These are phyloP conservation scores for Penicillium sp. DNA, from an alignment of 2,329 filamentous ascomycete species.

Conservation along the genomic window DNA sequence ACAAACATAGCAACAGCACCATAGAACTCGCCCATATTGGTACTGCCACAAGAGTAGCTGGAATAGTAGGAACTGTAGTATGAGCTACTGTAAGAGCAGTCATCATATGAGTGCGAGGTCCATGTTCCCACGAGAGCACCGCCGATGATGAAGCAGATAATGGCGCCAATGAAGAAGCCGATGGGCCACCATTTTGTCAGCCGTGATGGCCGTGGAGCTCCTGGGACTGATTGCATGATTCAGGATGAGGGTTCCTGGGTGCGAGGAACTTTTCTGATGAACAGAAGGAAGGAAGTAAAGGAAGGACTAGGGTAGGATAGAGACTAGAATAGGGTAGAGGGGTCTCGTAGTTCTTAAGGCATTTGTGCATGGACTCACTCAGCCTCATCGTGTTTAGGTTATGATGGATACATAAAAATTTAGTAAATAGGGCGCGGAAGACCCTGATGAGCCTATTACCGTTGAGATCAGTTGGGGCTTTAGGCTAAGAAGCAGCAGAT, in stretches of 20 bases:
- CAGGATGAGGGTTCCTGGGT: neutral
- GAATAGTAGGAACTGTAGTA: constrained; percentile 12
- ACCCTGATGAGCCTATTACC: neutral
- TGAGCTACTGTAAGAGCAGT: constrained; percentile 7
- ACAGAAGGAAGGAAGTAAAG: neutral
- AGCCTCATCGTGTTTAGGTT: neutral
- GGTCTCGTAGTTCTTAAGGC: neutral
- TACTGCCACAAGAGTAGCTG: constrained; percentile 6
- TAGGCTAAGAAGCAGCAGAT: neutral
- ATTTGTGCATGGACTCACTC: neutral
- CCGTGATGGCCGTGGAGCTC: neutral
- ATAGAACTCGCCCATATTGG: constrained; percentile 15
- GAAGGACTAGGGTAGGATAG: neutral
- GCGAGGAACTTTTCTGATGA: too few species aligned
- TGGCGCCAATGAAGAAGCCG: constrained; percentile 19
- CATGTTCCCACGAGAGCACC: constrained; percentile 19
- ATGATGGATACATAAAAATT: neutral
- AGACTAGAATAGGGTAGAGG: neutral
- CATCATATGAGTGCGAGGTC: constrained; percentile 4
- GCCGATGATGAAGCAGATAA: constrained; percentile 20
- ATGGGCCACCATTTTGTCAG: constrained; percentile 21
- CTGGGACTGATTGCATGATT: neutral
- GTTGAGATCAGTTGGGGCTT: neutral
- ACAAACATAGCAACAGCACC: constrained; percentile 15
- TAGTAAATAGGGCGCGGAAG: neutral